Conservation (phyloP, 2,329 filamentous ascomycete genomes). For the Trichoderma arundinaceum region DNA sequence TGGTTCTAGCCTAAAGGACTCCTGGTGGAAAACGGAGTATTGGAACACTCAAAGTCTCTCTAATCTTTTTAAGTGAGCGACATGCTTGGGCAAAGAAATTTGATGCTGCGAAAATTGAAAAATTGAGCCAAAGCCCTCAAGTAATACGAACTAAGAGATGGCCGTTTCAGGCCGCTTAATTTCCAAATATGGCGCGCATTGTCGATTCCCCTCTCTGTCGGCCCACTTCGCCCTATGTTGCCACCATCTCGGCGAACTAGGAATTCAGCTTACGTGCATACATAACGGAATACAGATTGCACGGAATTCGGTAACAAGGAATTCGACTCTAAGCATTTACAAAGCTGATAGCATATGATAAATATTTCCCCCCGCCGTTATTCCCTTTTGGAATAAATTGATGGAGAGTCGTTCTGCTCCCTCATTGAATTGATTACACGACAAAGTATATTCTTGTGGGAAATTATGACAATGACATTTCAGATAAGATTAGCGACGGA, state of each 20-base stretch:
- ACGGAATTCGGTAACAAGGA: neutral
- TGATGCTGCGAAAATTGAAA: too few relatives aligned
- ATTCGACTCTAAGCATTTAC: neutral
- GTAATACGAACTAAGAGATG: too few relatives aligned
- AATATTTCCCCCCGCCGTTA: neutral
- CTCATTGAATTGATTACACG: neutral
- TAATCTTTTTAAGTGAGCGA: neutral
- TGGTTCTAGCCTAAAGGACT: neutral
- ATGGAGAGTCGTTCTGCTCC: neutral
- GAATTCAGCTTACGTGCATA: neutral
- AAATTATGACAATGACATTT: slow-evolving; percentile 28
- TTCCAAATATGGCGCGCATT: neutral
- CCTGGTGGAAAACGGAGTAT: neutral
- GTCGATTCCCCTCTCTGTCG: neutral
- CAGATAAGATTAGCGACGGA: slow-evolving; percentile 32
- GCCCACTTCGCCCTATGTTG: slow-evolving; percentile 9
- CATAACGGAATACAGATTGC: neutral
- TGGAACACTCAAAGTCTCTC: neutral
- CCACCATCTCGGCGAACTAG: slow-evolving; percentile 2
- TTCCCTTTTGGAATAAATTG: neutral
- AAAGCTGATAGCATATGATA: slow-evolving; percentile 2
- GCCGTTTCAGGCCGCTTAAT: too few relatives aligned
- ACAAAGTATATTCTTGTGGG: too few relatives aligned
- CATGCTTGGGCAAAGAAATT: neutral
- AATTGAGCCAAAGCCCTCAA: too few relatives aligned